Percentiles rank a stretch among this genome's conserved stretches.
phyloP scores from a whole-genome alignment of 148 eudicot genomes.

The Persicaria maculosa region DNA sequence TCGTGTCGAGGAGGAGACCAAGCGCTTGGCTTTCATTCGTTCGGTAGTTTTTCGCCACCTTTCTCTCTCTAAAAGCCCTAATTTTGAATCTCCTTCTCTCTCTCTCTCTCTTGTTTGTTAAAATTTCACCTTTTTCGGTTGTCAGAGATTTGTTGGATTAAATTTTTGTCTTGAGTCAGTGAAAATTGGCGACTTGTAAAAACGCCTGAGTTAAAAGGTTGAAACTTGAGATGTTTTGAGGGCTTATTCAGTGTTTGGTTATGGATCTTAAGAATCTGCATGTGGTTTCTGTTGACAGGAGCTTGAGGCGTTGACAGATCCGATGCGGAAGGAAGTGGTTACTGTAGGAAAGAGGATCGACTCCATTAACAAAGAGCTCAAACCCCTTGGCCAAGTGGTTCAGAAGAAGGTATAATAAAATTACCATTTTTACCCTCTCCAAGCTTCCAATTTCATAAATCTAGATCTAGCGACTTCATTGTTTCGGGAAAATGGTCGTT shows the following conservation, averaged over 20 bases:
- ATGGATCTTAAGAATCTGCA: background rate
- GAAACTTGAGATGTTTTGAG: background rate
- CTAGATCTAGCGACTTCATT: background rate
- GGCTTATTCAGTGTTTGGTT: background rate
- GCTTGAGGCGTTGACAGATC: constrained; percentile 70
- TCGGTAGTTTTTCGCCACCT: constrained; percentile 35
- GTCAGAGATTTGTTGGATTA: too few species aligned
- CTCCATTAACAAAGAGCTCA: constrained; percentile 70
- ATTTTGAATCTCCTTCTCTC: background rate
- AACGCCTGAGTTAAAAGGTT: too few species aligned
- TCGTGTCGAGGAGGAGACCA: constrained; percentile 80
- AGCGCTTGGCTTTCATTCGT: constrained; percentile 67
- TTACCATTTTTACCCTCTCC: background rate
- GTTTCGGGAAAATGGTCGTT: background rate
- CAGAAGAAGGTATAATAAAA: constrained; percentile 67
- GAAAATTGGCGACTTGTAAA: too few species aligned
- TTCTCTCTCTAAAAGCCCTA: background rate
- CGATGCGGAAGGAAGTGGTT: constrained; percentile 80
- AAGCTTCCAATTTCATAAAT: background rate
- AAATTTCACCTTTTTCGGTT: background rate
- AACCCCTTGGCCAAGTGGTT: constrained; percentile 72
- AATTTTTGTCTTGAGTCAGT: too few species aligned
- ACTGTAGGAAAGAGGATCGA: constrained; percentile 87
- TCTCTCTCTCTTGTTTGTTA: background rate
- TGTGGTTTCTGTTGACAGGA: constrained; percentile 34